These are phyloP conservation scores for Dillenia turbinata DNA, from an alignment of 164 flowering plant genomes.

Conservation along the genomic window DNA sequence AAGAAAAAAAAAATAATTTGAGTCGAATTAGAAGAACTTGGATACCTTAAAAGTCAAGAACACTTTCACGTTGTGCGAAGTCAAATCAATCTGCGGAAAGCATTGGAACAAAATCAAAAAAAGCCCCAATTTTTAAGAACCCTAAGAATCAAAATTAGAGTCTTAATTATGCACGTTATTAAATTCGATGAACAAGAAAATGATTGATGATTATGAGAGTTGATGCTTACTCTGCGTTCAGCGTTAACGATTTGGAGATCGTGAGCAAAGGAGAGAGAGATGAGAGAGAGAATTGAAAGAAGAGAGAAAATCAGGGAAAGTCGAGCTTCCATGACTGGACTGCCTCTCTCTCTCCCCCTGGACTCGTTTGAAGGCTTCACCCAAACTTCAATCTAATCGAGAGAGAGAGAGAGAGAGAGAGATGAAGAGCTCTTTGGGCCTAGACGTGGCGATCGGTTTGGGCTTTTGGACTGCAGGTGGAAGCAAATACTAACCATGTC, in stretches of 20 bases:
- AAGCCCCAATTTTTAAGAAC: background rate
- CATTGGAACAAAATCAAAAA: background rate
- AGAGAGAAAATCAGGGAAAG: constrained; percentile 26
- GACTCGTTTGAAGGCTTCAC: too few species aligned
- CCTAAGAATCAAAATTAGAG: background rate
- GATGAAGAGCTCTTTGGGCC: too few species aligned
- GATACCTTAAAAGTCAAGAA: constrained; percentile 82
- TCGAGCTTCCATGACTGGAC: constrained; percentile 34
- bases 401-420: too few species aligned
- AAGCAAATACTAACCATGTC: too few species aligned
- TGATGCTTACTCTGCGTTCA: constrained; percentile 65
- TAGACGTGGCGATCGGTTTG: too few species aligned
- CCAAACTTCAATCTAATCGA: too few species aligned
- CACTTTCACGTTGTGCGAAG: constrained; percentile 71
- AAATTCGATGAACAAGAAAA: background rate
- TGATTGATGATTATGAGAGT: background rate
- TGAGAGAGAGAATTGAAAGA: constrained; percentile 14
- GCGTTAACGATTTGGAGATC: constrained; percentile 61
- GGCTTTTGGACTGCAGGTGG: too few species aligned
- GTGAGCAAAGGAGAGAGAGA: constrained; percentile 15
- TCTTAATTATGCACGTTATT: background rate
- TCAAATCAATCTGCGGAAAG: constrained; percentile 85
- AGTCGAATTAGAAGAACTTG: background rate
- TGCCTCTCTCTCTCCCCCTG: too few species aligned
- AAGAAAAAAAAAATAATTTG: too few species aligned